Conservation (phyloP, 495 filamentous ascomycete species). For the Penicillium dipodomyicola region DNA sequence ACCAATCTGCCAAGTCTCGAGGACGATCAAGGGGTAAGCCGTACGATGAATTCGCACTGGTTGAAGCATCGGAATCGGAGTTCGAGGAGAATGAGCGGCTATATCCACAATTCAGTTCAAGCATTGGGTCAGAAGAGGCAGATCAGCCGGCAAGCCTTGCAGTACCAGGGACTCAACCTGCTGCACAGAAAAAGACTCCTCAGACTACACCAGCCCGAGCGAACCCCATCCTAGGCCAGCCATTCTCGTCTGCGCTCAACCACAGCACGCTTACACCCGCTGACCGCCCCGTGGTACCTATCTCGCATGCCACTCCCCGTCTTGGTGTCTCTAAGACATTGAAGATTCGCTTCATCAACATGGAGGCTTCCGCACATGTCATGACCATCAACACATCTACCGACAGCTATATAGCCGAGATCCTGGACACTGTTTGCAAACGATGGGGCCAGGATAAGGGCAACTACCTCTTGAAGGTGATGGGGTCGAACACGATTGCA, state of each 20-base stretch:
- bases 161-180: slow-evolving; percentile 37
- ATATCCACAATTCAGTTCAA: slow-evolving; percentile 68
- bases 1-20: slow-evolving; percentile 59
- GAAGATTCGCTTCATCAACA: slow-evolving; percentile 77
- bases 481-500: slow-evolving; percentile 78
- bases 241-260: slow-evolving; percentile 52
- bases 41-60: slow-evolving; percentile 91
- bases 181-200: slow-evolving; percentile 31
- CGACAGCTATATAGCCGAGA: slow-evolving; percentile 91
- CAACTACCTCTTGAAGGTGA: slow-evolving; percentile 83
- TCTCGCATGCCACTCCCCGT: slow-evolving; percentile 60
- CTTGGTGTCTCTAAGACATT: slow-evolving; percentile 82
- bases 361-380: slow-evolving; percentile 57
- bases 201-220: slow-evolving; percentile 29
- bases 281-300: slow-evolving; percentile 57
- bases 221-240: slow-evolving; percentile 58
- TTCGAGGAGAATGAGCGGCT: slow-evolving; percentile 73
- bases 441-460: slow-evolving; percentile 87
- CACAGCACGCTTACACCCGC: slow-evolving; percentile 57
- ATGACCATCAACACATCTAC: slow-evolving; percentile 81
- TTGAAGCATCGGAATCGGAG: slow-evolving; percentile 73
- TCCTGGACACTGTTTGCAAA: slow-evolving; percentile 86
- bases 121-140: slow-evolving; percentile 47
- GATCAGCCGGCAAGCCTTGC: slow-evolving; percentile 41
- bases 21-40: slow-evolving; percentile 74